These are phyloP conservation scores for Didymellaceae sp. DNA, from an alignment of 2,329 filamentous ascomycete genomes.

Conservation along the genomic window DNA sequence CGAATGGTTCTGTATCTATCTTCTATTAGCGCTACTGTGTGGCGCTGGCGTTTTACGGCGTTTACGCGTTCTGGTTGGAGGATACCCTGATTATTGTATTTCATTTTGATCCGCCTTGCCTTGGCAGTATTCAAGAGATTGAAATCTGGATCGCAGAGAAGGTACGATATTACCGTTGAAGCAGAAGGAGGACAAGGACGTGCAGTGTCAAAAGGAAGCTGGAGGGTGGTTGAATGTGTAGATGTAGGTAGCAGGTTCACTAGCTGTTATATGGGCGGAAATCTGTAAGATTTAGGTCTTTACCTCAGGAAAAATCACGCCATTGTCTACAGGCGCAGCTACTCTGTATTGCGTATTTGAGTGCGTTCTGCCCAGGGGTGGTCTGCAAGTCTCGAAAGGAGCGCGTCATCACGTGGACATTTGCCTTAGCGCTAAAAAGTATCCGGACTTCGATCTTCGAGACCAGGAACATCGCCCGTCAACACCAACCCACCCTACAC, in stretches of 20 bases:
- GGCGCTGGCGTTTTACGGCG: slow-evolving; percentile 3
- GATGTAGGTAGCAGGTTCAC: slow-evolving; percentile 9
- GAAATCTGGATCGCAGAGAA: slow-evolving; percentile 3
- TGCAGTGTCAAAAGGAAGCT: not conserved
- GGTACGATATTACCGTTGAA: not conserved
- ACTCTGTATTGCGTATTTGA: not conserved
- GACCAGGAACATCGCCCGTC: slow-evolving; percentile 11
- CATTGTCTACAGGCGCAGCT: not conserved
- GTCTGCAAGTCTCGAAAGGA: not conserved
- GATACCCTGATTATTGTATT: slow-evolving; percentile 32
- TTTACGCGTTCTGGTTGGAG: slow-evolving; percentile 23
- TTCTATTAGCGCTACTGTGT: slow-evolving; percentile 1
- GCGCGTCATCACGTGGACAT: slow-evolving; percentile 9
- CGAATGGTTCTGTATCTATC: not conserved
- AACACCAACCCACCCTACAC: slow-evolving; percentile 5
- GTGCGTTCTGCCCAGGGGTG: not conserved
- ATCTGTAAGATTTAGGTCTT: slow-evolving; percentile 17
- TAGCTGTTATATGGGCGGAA: slow-evolving; percentile 15
- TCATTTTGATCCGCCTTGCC: slow-evolving; percentile 1
- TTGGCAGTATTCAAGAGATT: slow-evolving; percentile 4
- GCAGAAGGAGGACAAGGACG: not conserved
- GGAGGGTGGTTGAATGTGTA: not conserved
- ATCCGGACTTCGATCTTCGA: slow-evolving; percentile 19
- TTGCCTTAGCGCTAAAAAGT: slow-evolving; percentile 24
- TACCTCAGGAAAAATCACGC: not conserved